Evolutionary conservation across 129 eudicot species (phyloP), one percentile per base, ranked within the genome.

Genomic region (Silybum marianum): DNA sequence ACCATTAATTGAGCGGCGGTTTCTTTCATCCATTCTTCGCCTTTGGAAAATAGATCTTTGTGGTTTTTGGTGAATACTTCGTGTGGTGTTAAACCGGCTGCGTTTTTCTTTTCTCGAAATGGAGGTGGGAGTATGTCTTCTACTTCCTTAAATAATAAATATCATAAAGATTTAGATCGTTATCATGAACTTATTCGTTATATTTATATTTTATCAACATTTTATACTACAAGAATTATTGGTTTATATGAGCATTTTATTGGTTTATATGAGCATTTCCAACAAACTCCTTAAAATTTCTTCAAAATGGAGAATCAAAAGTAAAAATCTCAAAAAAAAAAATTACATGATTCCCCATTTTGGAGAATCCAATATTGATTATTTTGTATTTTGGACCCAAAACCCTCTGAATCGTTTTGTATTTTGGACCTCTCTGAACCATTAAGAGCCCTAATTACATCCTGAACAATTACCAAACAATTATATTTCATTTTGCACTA

Each of bases 11-110:
- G 69, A 69, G 36, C 62, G 0, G 86, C 75, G 3, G 86, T 83
- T 46, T 54, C 77, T 25, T 78, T 77, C 63, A 83, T 83, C 86
- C 86, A 83, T 6, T 77, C 67, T 40, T 77, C 78, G 1, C 82
- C 83, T 77, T 77, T 54, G 6, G 42, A 23, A 19, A 68, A 34
- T 58, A 83, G 44, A 8, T 77, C 86, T 60, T 83, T 71, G 65
- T 83, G 86, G 28, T 69, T 63, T 13, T 77, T 69, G 11, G 62
- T 78, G 74, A 83, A 83, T 3, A 83, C 26, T 48, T 66, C 76
- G 4, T 71, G 82, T 51, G 86, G 86, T 24, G 86, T 68, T 70
- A 68, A 12, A 44, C 63, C 74, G 3, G 72, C 48, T 19, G 22
- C n/a, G 48, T 81, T 81, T 40, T 81, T 81, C 62, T 28, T 74